Conservation (phyloP, 257 asterid species). For the Rhazya stricta region DNA sequence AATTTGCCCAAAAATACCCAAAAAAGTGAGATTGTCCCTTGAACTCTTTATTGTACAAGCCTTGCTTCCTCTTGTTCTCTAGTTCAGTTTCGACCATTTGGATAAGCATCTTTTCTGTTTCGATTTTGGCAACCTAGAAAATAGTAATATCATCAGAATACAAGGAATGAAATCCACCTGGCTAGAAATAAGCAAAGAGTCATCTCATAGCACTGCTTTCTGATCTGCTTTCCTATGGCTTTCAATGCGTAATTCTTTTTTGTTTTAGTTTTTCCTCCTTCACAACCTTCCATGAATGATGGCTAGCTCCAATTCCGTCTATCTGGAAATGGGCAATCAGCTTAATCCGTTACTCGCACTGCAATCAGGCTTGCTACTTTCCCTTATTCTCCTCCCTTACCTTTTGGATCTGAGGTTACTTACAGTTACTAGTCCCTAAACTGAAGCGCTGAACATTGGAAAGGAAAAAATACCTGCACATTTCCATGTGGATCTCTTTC, state of each 20-base stretch:
- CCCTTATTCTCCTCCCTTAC: too few relatives aligned
- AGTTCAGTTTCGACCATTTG: slow-evolving; percentile 98
- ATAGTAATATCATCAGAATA: background rate
- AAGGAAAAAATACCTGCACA: slow-evolving; percentile 59
- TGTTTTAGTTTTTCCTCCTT: too few relatives aligned
- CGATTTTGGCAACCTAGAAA: slow-evolving; percentile 87
- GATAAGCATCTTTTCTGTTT: slow-evolving; percentile 93
- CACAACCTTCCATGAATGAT: too few relatives aligned
- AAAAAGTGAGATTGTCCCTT: slow-evolving; percentile 95
- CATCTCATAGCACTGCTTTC: too few relatives aligned
- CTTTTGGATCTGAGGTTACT: too few relatives aligned
- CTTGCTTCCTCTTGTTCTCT: slow-evolving; percentile 57
- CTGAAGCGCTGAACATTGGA: background rate
- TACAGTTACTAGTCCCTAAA: background rate
- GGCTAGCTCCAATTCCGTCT: too few relatives aligned
- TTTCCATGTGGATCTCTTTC: slow-evolving; percentile 99
- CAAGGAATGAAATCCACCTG: background rate
- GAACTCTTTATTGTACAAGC: slow-evolving; percentile 59
- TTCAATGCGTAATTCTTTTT: too few relatives aligned
- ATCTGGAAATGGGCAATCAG: too few relatives aligned
- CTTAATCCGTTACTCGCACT: too few relatives aligned
- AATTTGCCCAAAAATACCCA: slow-evolving; percentile 44
- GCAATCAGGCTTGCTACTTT: too few relatives aligned
- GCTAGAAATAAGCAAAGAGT: too few relatives aligned
- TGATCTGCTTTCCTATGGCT: too few relatives aligned